A percentile compares a stretch with the other conserved stretches of the same genome.
phyloP scores from a whole-genome alignment of 2,329 filamentous ascomycete genomes.

The Domatiomyces catenatus region DNA sequence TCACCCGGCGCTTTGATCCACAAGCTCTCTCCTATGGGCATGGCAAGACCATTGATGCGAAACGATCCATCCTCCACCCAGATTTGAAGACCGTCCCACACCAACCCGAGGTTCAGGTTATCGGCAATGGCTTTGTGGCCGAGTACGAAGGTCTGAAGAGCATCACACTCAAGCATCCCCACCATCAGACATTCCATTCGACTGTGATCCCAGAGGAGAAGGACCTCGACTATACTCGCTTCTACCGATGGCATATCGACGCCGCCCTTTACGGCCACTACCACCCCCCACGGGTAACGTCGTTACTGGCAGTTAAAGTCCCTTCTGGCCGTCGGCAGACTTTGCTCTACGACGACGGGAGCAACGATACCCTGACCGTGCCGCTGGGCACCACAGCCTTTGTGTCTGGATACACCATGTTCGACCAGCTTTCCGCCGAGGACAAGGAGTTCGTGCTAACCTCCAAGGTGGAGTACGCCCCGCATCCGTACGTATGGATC shows the following conservation, averaged over 20 bases:
- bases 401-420: constrained; percentile 56
- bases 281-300: constrained; percentile 58
- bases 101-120: constrained; percentile 66
- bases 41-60: constrained; percentile 56
- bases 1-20: constrained; percentile 62
- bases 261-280: constrained; percentile 39
- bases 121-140: constrained; percentile 56
- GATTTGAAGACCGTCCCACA: constrained; percentile 68
- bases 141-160: constrained; percentile 57
- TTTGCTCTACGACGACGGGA: constrained; percentile 58
- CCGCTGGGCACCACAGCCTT: constrained; percentile 66
- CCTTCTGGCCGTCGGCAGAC: constrained; percentile 51
- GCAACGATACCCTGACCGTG: constrained; percentile 48
- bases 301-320: constrained; percentile 57
- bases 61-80: constrained; percentile 54
- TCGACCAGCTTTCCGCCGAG: constrained; percentile 46
- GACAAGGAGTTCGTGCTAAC: constrained; percentile 54
- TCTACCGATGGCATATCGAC: constrained; percentile 37
- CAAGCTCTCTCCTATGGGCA: constrained; percentile 52
- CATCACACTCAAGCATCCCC: constrained; percentile 56
- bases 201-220: constrained; percentile 46
- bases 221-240: constrained; percentile 38
- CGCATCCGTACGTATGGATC: constrained; percentile 77
- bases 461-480: constrained; percentile 57
- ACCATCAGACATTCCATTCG: constrained; percentile 63